Base-by-base conservation (phyloP, 768 basidiomycete species). In the Cystobasidium ongulense region DNA sequence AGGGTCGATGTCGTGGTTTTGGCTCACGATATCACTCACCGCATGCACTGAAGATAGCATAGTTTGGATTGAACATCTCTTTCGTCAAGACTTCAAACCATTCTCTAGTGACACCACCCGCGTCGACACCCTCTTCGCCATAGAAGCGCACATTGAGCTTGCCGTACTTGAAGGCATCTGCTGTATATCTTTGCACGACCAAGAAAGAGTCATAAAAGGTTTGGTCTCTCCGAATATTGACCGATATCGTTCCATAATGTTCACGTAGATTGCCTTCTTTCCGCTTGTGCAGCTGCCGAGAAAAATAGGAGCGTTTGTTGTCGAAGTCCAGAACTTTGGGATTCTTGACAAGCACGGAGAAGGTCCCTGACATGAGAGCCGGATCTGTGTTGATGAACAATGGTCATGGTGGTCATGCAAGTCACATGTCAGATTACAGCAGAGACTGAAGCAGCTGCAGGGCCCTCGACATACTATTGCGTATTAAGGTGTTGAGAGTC, bases 1-100 rank as follows among this genome's bases (percentile, higher is more conserved):
- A n/a, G n/a, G n/a, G n/a, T n/a, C n/a, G n/a, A n/a, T n/a, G n/a
- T n/a, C n/a, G n/a, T n/a, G n/a, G n/a, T n/a, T n/a, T n/a, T n/a
- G n/a, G n/a, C n/a, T n/a, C n/a, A n/a, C n/a, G n/a, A n/a, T n/a
- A n/a, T n/a, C n/a, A 75, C 57, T 31, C 23, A 59, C 57, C 57
- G 21, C 57, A 59, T 29, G 57, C 29, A 15, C 29, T 59, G 57
- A 52, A 99, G 31, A 98, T 85, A 3, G 93, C 95, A 78, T 96
- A 96, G 82, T 95, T 92, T 29, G 96, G 95, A 81, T 99, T 92
- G 82, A 99, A 99, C 90, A 99, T 99, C 81, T 96, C 93, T 63
- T 93, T 86, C 0, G 96, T 94, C 21, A 99, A 87, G 64, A 96
- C 95, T 78, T 93, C 91, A n/a, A 75, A 75, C 74, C 73, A 78